These are phyloP conservation scores for Periconia macrospinosa DNA, from an alignment of 2,329 filamentous ascomycete genomes.

Conservation along the genomic window DNA sequence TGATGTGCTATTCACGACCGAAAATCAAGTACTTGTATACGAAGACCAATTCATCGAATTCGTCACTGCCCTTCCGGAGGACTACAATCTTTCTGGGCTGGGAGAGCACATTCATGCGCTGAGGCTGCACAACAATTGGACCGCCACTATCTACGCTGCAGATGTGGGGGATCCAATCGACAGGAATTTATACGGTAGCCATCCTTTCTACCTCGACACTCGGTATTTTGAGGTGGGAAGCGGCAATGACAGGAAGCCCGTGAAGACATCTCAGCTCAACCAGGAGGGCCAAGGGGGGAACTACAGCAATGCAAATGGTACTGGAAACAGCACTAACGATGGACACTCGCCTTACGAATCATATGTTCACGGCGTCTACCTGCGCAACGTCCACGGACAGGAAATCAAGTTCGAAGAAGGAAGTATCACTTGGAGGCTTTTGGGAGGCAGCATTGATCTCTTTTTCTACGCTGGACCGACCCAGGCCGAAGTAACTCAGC, in stretches of 20 bases:
- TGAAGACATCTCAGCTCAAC: slow-evolving; percentile 55
- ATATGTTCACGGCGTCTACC: slow-evolving; percentile 75
- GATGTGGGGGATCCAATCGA: slow-evolving; percentile 69
- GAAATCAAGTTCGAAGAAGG: slow-evolving; percentile 67
- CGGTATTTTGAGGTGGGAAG: slow-evolving; percentile 65
- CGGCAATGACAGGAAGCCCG: slow-evolving; percentile 54
- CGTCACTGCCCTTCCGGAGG: slow-evolving; percentile 63
- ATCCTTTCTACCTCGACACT: slow-evolving; percentile 80
- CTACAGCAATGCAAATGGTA: neutral
- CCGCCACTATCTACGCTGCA: slow-evolving; percentile 68
- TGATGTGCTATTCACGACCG: slow-evolving; percentile 70
- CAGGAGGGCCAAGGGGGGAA: slow-evolving; percentile 6
- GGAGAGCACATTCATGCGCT: slow-evolving; percentile 74
- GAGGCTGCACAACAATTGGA: slow-evolving; percentile 72
- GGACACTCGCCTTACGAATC: slow-evolving; percentile 61
- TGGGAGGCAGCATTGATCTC: slow-evolving; percentile 77
- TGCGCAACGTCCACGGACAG: slow-evolving; percentile 75
- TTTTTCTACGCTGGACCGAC: slow-evolving; percentile 78
- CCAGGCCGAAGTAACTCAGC: slow-evolving; percentile 67
- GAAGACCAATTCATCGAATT: slow-evolving; percentile 81
- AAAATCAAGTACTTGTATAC: slow-evolving; percentile 66
- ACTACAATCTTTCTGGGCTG: slow-evolving; percentile 76
- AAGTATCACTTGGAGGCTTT: slow-evolving; percentile 70
- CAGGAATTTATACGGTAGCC: slow-evolving; percentile 72
- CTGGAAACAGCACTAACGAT: slow-evolving; percentile 29